Evolutionary conservation across 768 basidiomycete genomes (phyloP).

Genomic region (Russula sp.): DNA sequence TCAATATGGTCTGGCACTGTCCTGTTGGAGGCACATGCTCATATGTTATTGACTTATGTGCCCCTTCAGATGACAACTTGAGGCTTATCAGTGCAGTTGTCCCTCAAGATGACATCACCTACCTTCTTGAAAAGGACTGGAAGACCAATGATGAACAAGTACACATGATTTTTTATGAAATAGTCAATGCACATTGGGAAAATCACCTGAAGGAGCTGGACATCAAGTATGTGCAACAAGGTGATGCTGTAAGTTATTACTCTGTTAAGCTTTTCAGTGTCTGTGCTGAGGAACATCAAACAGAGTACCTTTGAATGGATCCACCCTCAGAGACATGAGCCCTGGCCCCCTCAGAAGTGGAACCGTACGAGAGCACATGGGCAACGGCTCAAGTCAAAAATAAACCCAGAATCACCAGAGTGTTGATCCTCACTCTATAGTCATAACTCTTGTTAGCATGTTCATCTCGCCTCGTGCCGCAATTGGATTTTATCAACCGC

Average conservation of each 20-base stretch:
- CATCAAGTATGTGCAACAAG: slow-evolving; percentile 11
- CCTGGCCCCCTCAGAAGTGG: slow-evolving; percentile 3
- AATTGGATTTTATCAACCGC: too few relatives aligned
- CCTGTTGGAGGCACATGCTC: slow-evolving; percentile 34
- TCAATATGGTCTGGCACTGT: slow-evolving; percentile 47
- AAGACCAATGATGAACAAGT: slow-evolving; percentile 10
- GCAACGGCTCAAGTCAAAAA: neutral
- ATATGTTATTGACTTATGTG: slow-evolving; percentile 41
- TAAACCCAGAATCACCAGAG: neutral
- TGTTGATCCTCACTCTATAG: neutral
- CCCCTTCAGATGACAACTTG: slow-evolving; percentile 32
- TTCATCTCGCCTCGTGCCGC: neutral
- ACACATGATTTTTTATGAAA: slow-evolving; percentile 17
- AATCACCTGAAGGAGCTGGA: slow-evolving; percentile 22
- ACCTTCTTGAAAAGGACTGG: neutral
- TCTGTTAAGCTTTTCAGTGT: neutral
- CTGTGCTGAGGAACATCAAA: neutral
- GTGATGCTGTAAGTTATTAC: neutral
- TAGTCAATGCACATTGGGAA: slow-evolving; percentile 24
- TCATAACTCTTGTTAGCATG: neutral
- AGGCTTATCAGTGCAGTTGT: slow-evolving; percentile 19
- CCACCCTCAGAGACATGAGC: slow-evolving; percentile 3
- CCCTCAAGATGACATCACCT: neutral
- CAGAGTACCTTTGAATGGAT: slow-evolving; percentile 13
- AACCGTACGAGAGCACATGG: neutral